Evolutionary conservation across 441 rosid species (phyloP).

Genomic region (Jatropha podagrica): DNA sequence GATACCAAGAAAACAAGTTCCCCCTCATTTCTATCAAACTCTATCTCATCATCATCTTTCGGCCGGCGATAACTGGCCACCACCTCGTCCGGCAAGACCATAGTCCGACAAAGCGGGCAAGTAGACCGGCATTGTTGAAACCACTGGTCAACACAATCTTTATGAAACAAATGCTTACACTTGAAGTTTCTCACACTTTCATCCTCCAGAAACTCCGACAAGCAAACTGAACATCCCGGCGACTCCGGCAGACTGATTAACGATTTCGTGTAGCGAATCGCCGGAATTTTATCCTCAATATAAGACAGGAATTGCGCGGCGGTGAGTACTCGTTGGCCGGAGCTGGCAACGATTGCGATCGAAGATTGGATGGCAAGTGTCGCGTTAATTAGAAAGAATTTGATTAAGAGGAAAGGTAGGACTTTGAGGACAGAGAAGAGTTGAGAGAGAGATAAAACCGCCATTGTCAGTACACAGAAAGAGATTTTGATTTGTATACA

Average conservation of each 20-base stretch:
- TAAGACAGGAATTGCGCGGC: conserved; percentile 33
- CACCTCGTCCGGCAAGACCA: conserved; percentile 40
- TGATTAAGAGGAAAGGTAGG: conserved; percentile 29
- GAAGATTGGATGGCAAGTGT: conserved; percentile 24
- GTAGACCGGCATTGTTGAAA: conserved; percentile 36
- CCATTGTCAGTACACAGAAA: conserved; percentile 21
- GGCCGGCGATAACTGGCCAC: conserved; percentile 32
- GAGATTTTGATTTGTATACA: too few species aligned
- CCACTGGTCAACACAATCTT: conserved; percentile 55
- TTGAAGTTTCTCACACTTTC: conserved; percentile 39
- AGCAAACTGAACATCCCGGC: conserved; percentile 44
- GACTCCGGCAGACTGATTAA: not conserved
- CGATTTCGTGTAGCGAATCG: conserved; percentile 26
- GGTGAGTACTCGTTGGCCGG: conserved; percentile 18
- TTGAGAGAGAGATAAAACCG: conserved; percentile 27
- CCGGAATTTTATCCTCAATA: conserved; percentile 40
- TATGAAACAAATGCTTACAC: conserved; percentile 50
- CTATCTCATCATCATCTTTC: conserved; percentile 11
- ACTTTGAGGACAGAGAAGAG: conserved; percentile 31
- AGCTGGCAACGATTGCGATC: conserved; percentile 8
- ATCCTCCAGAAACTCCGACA: conserved; percentile 39
- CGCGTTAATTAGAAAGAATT: conserved; percentile 26
- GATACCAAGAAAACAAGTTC: conserved; percentile 35
- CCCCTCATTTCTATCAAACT: conserved; percentile 32
- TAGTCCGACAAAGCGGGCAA: conserved; percentile 54